These are phyloP conservation scores for Clitopilus passeckerianus DNA, from an alignment of 768 basidiomycete species.

Conservation along the genomic window DNA sequence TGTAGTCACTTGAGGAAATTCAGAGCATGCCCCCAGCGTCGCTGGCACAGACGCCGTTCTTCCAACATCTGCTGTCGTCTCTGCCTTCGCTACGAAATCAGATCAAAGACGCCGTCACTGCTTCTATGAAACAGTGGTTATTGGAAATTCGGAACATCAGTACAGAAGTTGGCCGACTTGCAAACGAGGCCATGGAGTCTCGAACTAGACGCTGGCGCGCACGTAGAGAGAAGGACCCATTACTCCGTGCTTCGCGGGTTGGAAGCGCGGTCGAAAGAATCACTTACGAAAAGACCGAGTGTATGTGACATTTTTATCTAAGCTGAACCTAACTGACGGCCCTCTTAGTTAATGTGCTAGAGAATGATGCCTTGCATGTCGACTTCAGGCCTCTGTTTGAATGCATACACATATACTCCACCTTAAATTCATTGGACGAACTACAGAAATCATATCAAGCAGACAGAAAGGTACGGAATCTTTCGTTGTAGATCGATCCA, in stretches of 20 bases:
- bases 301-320: slow-evolving; percentile 43
- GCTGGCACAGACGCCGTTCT: slow-evolving; percentile 89
- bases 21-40: slow-evolving; percentile 86
- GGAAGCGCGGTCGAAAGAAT: slow-evolving; percentile 92
- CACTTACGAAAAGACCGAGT: slow-evolving; percentile 90
- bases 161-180: slow-evolving; percentile 78
- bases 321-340: slow-evolving; percentile 4
- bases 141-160: slow-evolving; percentile 90
- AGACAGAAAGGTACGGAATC: slow-evolving; percentile 73
- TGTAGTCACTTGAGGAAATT: slow-evolving; percentile 91
- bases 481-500: neutral
- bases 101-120: slow-evolving; percentile 91
- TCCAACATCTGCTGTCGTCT: slow-evolving; percentile 86
- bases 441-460: slow-evolving; percentile 91
- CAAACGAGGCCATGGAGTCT: slow-evolving; percentile 85
- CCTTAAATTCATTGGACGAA: slow-evolving; percentile 86
- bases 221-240: slow-evolving; percentile 79
- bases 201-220: slow-evolving; percentile 80
- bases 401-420: slow-evolving; percentile 94
- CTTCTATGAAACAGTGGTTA: slow-evolving; percentile 95
- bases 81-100: slow-evolving; percentile 85
- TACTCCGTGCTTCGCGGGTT: slow-evolving; percentile 70
- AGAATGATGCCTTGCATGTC: slow-evolving; percentile 82
- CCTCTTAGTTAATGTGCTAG: slow-evolving; percentile 81
- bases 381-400: slow-evolving; percentile 96